These are phyloP conservation scores for Camellia sinensis DNA, from an alignment of 148 eudicot species.

Conservation along the genomic window DNA sequence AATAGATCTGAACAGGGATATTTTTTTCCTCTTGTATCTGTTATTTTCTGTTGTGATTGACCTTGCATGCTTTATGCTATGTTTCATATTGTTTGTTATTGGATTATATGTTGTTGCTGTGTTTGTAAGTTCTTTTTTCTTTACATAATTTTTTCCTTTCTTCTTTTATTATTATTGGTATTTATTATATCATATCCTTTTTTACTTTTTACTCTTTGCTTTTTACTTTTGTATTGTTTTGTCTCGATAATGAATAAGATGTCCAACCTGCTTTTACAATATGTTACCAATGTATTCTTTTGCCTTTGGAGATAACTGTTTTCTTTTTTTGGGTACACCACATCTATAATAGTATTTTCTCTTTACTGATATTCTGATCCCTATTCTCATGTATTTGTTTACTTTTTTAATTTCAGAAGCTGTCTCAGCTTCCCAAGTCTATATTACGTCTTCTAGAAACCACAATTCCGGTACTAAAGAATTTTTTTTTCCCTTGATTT, in stretches of 20 bases:
- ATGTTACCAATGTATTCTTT: neutral
- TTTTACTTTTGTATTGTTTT: neutral
- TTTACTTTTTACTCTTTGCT: neutral
- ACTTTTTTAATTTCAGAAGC: constrained; percentile 52
- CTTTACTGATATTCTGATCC: neutral
- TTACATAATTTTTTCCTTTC: neutral
- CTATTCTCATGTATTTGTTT: constrained; percentile 6
- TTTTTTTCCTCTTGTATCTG: neutral
- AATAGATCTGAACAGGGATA: neutral
- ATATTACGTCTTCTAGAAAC: constrained; percentile 79
- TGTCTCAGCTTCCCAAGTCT: constrained; percentile 83
- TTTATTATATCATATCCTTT: neutral
- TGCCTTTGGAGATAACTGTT: too few species aligned
- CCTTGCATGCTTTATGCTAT: neutral
- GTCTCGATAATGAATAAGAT: neutral
- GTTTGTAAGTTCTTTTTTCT: neutral
- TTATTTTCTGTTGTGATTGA: neutral
- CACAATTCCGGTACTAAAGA: constrained; percentile 67
- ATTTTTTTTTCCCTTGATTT: constrained; percentile 4
- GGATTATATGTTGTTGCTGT: neutral
- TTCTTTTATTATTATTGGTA: neutral
- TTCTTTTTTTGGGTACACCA: too few species aligned
- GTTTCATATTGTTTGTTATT: neutral
- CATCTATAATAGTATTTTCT: neutral
- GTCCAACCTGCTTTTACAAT: neutral